Conservation (phyloP, 2,329 filamentous ascomycete genomes). For the Leptographium flavum region DNA sequence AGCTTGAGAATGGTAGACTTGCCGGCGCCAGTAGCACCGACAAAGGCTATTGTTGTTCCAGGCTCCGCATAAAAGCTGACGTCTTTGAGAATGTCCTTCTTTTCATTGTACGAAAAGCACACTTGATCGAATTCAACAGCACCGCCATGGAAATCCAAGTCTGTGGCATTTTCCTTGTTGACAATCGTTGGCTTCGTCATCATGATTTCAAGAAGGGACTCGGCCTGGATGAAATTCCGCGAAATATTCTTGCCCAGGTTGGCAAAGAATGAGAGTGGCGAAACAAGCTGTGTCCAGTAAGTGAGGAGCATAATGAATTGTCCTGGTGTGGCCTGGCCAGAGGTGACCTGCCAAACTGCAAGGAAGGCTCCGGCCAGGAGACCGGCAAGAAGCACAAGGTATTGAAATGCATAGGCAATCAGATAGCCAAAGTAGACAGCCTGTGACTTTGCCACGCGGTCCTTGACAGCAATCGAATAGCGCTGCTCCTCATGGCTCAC, state of each 20-base stretch:
- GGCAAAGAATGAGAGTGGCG: slow-evolving; percentile 57
- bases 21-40: slow-evolving; percentile 44
- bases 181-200: slow-evolving; percentile 39
- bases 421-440: slow-evolving; percentile 29
- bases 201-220: slow-evolving; percentile 44
- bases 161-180: slow-evolving; percentile 34
- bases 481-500: slow-evolving; percentile 40
- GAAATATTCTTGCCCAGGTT: slow-evolving; percentile 40
- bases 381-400: slow-evolving; percentile 52
- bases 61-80: slow-evolving; percentile 35
- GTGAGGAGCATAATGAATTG: slow-evolving; percentile 58
- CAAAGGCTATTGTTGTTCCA: slow-evolving; percentile 43
- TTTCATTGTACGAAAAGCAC: slow-evolving; percentile 44
- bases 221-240: slow-evolving; percentile 41
- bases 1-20: slow-evolving; percentile 45
- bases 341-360: slow-evolving; percentile 51
- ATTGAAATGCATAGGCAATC: slow-evolving; percentile 40
- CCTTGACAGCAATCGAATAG: slow-evolving; percentile 34
- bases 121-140: slow-evolving; percentile 40
- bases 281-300: slow-evolving; percentile 61
- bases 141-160: slow-evolving; percentile 36
- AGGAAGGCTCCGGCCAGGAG: slow-evolving; percentile 49
- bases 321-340: slow-evolving; percentile 44
- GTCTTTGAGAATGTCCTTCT: slow-evolving; percentile 41
- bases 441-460: slow-evolving; percentile 23